Base-by-base conservation (phyloP, 192 early-diverging fungal genomes). In the Lobosporangium transversale region DNA sequence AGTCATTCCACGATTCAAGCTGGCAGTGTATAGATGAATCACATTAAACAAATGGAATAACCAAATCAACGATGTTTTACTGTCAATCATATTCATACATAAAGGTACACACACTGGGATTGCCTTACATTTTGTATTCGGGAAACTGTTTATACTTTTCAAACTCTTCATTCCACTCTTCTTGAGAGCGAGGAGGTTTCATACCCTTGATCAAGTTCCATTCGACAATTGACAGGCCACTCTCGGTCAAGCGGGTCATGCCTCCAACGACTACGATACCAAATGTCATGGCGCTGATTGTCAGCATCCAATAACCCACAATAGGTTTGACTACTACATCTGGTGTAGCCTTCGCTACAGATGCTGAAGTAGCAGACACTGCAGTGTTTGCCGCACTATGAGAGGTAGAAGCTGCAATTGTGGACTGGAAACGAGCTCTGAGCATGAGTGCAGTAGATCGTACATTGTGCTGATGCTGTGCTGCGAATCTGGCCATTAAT, bases 71-170 rank as follows among this genome's bases (percentile, higher is more conserved):
- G n/a, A n/a, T n/a, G n/a, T n/a, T n/a, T n/a, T n/a, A n/a, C n/a
- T n/a, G n/a, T n/a, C n/a, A n/a, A n/a, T n/a, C n/a, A n/a, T n/a
- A n/a, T n/a, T n/a, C n/a, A n/a, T n/a, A n/a, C n/a, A n/a, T n/a
- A n/a, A n/a, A n/a, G n/a, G n/a, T n/a, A n/a, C n/a, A n/a, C n/a
- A n/a, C n/a, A n/a, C n/a, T n/a, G n/a, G n/a, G n/a, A n/a, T n/a
- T n/a, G 53, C 78, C 89, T 75, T 85, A 93, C 90, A 93, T 84
- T 80, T 95, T 95, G 81, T 96, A 99, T 83, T 99, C 97, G 27
- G 97, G 97, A 61, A 92, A 97, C 84, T 94, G 91, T 78, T 99
- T 97, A 88, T 99, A 99, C 83, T 98, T 99, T 79, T 92, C 90
- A 87, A 97, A 97, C 86, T 99, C 97, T 45, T 85, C 87, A 53